These are phyloP conservation scores for Candida mesenterica DNA, from an alignment of 1,139 yeast species.

Conservation along the genomic window DNA sequence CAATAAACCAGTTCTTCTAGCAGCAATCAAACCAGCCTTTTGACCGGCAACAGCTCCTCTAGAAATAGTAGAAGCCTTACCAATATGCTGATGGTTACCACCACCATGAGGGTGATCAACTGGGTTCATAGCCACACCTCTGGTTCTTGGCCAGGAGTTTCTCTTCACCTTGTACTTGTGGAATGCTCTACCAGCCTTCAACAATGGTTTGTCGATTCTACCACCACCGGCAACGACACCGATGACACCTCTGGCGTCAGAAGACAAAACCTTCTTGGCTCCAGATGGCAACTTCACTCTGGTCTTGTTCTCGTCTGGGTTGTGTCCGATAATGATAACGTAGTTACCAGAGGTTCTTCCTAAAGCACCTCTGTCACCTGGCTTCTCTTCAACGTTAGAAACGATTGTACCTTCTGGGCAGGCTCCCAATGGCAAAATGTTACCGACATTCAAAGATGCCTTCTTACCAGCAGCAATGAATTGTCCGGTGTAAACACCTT, in stretches of 20 bases:
- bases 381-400: slow-evolving; percentile 97
- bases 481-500: slow-evolving; percentile 99
- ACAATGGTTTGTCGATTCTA: slow-evolving; percentile 98
- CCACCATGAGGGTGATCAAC: slow-evolving; percentile 99
- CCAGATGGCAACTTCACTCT: slow-evolving; percentile 99
- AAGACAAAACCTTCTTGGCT: slow-evolving; percentile 93
- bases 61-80: slow-evolving; percentile 99
- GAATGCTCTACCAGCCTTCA: slow-evolving; percentile 99
- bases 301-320: slow-evolving; percentile 97
- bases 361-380: slow-evolving; percentile 99
- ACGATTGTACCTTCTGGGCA: slow-evolving; percentile 99
- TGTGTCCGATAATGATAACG: slow-evolving; percentile 98
- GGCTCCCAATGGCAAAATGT: slow-evolving; percentile 93
- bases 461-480: slow-evolving; percentile 98
- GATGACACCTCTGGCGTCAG: slow-evolving; percentile 98
- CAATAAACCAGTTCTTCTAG: slow-evolving; percentile 99
- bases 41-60: slow-evolving; percentile 99
- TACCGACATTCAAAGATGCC: slow-evolving; percentile 97
- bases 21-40: slow-evolving; percentile 99
- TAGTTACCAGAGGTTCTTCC: slow-evolving; percentile 99
- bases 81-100: slow-evolving; percentile 99
- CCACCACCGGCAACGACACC: slow-evolving; percentile 99
- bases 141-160: slow-evolving; percentile 99
- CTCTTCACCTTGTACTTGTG: slow-evolving; percentile 99
- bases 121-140: slow-evolving; percentile 99